Evolutionary conservation across 345 rosid genomes (phyloP).

Genomic region (Streptanthus diversifolius): DNA sequence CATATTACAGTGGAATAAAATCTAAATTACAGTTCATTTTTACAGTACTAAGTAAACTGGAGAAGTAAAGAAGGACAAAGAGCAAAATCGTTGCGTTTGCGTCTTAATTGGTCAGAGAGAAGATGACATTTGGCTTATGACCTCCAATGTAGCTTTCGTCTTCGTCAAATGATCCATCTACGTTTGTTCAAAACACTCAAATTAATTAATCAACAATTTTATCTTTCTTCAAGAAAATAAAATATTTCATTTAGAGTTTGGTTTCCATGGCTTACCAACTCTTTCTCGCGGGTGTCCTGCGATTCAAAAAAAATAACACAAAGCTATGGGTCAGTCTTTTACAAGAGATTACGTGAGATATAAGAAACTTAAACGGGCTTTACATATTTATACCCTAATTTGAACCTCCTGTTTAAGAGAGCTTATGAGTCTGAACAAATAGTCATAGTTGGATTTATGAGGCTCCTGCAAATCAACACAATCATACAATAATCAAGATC

Average conservation of each 20-base stretch:
- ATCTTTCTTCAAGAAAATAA: neutral
- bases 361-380: neutral
- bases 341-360: neutral
- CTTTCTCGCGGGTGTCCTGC: constrained; percentile 40
- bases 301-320: neutral
- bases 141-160: constrained; percentile 38
- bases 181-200: neutral
- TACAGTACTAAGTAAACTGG: neutral
- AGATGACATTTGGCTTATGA: constrained; percentile 39
- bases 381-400: constrained; percentile 29
- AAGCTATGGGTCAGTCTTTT: neutral
- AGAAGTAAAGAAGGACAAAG: neutral
- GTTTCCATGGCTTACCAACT: constrained; percentile 33
- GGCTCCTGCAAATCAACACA: constrained; percentile 35
- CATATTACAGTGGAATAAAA: neutral
- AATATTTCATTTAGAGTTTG: neutral
- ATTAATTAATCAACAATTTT: neutral
- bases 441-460: constrained; percentile 38
- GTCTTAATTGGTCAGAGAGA: constrained; percentile 21
- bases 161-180: constrained; percentile 41
- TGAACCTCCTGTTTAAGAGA: constrained; percentile 36
- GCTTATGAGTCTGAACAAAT: constrained; percentile 35
- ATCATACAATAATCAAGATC: neutral
- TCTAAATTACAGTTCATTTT: constrained; percentile 13
- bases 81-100: constrained; percentile 11